A percentile compares a stretch with the other conserved stretches of the same genome.
These are phyloP conservation scores for Penicillium ucsense DNA, from an alignment of 495 filamentous ascomycete species.

Conservation along the genomic window DNA sequence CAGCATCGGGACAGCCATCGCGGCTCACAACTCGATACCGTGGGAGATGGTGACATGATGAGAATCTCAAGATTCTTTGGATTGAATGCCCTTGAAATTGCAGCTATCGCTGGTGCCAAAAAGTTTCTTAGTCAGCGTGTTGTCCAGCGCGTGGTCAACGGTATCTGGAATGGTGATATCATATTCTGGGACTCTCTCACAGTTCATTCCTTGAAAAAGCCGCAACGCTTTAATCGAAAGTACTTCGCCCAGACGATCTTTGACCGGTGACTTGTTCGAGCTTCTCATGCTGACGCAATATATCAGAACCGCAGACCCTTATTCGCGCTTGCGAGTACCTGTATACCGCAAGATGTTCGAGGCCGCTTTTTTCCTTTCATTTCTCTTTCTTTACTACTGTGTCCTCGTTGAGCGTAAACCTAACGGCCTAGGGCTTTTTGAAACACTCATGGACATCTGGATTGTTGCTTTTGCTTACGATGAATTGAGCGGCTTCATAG, in stretches of 20 bases:
- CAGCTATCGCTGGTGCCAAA: slow-evolving; percentile 80
- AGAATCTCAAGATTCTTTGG: slow-evolving; percentile 60
- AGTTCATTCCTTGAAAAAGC: slow-evolving; percentile 67
- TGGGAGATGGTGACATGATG: slow-evolving; percentile 34
- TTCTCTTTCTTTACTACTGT: slow-evolving; percentile 74
- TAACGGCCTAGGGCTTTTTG: slow-evolving; percentile 38
- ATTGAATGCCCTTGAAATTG: slow-evolving; percentile 84
- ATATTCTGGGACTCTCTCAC: slow-evolving; percentile 83
- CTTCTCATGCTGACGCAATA: slow-evolving; percentile 1
- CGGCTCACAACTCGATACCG: slow-evolving; percentile 3
- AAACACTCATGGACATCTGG: slow-evolving; percentile 51
- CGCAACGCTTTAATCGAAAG: slow-evolving; percentile 69
- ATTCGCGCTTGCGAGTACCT: slow-evolving; percentile 78
- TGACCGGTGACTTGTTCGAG: neutral
- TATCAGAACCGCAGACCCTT: slow-evolving; percentile 61
- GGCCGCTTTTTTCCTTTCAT: slow-evolving; percentile 74
- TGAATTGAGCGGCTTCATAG: slow-evolving; percentile 70
- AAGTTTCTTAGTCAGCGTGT: slow-evolving; percentile 78
- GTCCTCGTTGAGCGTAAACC: slow-evolving; percentile 59
- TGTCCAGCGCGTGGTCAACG: slow-evolving; percentile 79
- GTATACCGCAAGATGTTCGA: slow-evolving; percentile 87
- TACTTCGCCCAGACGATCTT: slow-evolving; percentile 8
- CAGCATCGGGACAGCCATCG: neutral
- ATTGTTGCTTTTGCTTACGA: slow-evolving; percentile 84
- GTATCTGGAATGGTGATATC: slow-evolving; percentile 87